Evolutionary conservation across 345 rosid species (phyloP).

Genomic region (Viola odorata): DNA sequence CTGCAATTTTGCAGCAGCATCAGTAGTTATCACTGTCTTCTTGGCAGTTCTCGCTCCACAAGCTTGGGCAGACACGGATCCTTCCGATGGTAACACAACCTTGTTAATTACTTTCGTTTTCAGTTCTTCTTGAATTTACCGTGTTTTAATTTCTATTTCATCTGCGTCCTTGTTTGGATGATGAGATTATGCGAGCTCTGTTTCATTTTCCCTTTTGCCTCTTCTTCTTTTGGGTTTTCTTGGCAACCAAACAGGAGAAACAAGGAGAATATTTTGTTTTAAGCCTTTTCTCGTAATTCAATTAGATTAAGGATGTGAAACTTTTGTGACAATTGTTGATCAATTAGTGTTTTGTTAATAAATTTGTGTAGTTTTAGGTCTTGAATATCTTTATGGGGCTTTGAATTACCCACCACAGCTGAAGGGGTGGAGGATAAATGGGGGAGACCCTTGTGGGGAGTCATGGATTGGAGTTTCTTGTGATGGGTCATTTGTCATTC

Average conservation of each 20-base stretch:
- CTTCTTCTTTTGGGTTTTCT: conserved; percentile 11
- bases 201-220: conserved; percentile 2
- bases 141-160: not conserved
- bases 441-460: conserved; percentile 81
- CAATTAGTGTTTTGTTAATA: not conserved
- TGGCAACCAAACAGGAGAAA: conserved; percentile 14
- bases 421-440: conserved; percentile 58
- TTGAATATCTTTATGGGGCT: conserved; percentile 53
- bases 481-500: conserved; percentile 53
- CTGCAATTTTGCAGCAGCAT: not conserved
- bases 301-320: not conserved
- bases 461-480: conserved; percentile 88
- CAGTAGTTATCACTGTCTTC: conserved; percentile 24
- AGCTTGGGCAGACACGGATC: conserved; percentile 49
- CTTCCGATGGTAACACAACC: conserved; percentile 49
- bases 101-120: conserved; percentile 3
- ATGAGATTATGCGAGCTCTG: conserved; percentile 1
- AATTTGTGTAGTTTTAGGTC: conserved; percentile 48
- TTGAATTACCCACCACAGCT: conserved; percentile 56
- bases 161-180: conserved; percentile 14
- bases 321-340: not conserved
- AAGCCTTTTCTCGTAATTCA: not conserved
- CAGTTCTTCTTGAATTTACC: conserved; percentile 5
- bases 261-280: not conserved
- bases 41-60: conserved; percentile 29